Conservation (phyloP, 441 rosid species). For the Mallotus japonicus region DNA sequence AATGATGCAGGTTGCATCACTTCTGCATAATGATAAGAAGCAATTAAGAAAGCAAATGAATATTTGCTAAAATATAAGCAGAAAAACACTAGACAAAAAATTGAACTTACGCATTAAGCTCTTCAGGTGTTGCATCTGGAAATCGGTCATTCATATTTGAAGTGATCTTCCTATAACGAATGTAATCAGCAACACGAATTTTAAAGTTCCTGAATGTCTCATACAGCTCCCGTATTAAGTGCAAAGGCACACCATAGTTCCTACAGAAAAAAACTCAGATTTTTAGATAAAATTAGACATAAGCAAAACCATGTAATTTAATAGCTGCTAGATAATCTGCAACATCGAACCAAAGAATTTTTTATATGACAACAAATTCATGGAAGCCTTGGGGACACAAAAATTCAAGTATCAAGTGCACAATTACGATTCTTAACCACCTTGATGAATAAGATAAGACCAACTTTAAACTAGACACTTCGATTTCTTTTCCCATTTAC, state of each 20-base stretch:
- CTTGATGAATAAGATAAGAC: not conserved
- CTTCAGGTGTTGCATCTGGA: constrained; percentile 95
- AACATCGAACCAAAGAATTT: not conserved
- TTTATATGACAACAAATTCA: not conserved
- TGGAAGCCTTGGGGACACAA: not conserved
- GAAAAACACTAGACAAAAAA: constrained; percentile 5
- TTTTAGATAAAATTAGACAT: constrained; percentile 1
- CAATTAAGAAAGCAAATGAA: constrained; percentile 23
- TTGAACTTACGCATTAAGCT: constrained; percentile 69
- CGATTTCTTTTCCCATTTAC: not conserved
- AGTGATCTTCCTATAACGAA: constrained; percentile 87
- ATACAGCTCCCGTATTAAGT: constrained; percentile 88
- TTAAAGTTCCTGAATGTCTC: constrained; percentile 96
- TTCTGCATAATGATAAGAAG: constrained; percentile 54
- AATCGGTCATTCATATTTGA: constrained; percentile 97
- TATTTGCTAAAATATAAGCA: not conserved
- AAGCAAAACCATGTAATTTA: not conserved
- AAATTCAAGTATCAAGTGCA: not conserved
- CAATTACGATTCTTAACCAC: not conserved
- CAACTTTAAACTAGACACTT: too few species aligned
- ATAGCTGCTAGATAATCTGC: not conserved
- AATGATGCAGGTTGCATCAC: constrained; percentile 93
- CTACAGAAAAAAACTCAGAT: constrained; percentile 33
- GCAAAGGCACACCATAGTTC: constrained; percentile 96
- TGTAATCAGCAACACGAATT: constrained; percentile 88